Percentiles rank a stretch among this genome's conserved stretches.
Evolutionary conservation across 768 basidiomycete genomes (phyloP).

Genomic region (Favolaschia claudopus): DNA sequence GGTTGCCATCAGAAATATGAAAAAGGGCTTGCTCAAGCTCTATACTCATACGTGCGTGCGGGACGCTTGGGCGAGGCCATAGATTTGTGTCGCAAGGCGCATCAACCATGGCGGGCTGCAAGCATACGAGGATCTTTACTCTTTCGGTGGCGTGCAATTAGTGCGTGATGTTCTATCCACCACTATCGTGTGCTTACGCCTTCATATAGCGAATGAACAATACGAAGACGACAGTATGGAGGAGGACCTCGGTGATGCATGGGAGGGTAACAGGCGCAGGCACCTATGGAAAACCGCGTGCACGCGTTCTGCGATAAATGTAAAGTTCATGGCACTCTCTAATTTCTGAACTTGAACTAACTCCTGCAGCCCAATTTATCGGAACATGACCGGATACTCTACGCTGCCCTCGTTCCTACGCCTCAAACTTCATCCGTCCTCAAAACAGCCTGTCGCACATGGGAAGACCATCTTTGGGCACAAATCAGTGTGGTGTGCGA

Average conservation of each 20-base stretch:
- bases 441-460: conserved; percentile 80
- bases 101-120: conserved; percentile 93
- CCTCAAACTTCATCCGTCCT: conserved; percentile 70
- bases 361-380: conserved; percentile 60
- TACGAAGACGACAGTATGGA: conserved; percentile 58
- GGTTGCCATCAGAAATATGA: conserved; percentile 78
- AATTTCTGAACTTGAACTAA: neutral
- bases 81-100: conserved; percentile 79
- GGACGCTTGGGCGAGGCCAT: conserved; percentile 88
- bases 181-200: neutral
- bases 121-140: conserved; percentile 84
- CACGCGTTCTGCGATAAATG: conserved; percentile 78
- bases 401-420: conserved; percentile 84
- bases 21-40: conserved; percentile 73
- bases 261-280: conserved; percentile 80
- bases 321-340: conserved; percentile 41
- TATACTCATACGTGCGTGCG: conserved; percentile 85
- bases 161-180: conserved; percentile 46
- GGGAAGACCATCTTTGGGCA: conserved; percentile 98
- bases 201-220: conserved; percentile 41
- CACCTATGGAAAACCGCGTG: conserved; percentile 91
- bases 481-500: conserved; percentile 84
- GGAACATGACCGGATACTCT: conserved; percentile 82
- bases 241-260: conserved; percentile 57
- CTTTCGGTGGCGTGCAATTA: conserved; percentile 78